Conservation (phyloP, 371 early-diverging fungal species). For the Mucor indicus region DNA sequence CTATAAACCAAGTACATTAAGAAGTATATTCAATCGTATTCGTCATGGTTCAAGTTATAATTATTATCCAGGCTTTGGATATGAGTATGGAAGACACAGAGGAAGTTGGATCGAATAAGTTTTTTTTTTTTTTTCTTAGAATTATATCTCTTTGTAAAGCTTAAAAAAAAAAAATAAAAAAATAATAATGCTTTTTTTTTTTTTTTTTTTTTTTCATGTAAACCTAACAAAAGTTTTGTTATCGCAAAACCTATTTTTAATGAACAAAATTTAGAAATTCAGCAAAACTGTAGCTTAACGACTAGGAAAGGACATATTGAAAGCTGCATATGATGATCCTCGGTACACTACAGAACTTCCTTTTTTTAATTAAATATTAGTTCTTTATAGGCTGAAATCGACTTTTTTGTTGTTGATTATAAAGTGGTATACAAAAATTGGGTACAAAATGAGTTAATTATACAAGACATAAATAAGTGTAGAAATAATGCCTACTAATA, state of each 20-base stretch:
- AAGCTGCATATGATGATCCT: too few relatives aligned
- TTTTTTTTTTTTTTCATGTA: neutral
- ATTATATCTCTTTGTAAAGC: too few relatives aligned
- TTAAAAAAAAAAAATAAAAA: slow-evolving; percentile 2
- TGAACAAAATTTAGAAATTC: too few relatives aligned
- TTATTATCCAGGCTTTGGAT: slow-evolving; percentile 15
- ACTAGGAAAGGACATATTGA: too few relatives aligned
- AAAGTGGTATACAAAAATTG: too few relatives aligned
- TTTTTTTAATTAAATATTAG: too few relatives aligned
- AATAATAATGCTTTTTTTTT: neutral
- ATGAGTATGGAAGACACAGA: slow-evolving; percentile 22
- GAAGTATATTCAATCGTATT: slow-evolving; percentile 15
- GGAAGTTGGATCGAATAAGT: slow-evolving; percentile 17
- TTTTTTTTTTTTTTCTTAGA: neutral
- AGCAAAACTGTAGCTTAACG: too few relatives aligned
- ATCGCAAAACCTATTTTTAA: too few relatives aligned
- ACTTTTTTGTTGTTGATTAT: too few relatives aligned
- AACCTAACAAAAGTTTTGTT: too few relatives aligned
- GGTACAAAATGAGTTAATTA: slow-evolving; percentile 5
- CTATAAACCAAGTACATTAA: slow-evolving; percentile 21
- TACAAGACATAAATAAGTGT: slow-evolving; percentile 16
- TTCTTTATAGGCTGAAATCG: too few relatives aligned
- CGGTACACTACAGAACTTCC: too few relatives aligned
- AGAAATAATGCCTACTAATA: slow-evolving; percentile 12
- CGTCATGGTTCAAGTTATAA: slow-evolving; percentile 20